phyloP scores from a whole-genome alignment of 495 filamentous ascomycete genomes.

The Lasiosphaeria miniovina region DNA sequence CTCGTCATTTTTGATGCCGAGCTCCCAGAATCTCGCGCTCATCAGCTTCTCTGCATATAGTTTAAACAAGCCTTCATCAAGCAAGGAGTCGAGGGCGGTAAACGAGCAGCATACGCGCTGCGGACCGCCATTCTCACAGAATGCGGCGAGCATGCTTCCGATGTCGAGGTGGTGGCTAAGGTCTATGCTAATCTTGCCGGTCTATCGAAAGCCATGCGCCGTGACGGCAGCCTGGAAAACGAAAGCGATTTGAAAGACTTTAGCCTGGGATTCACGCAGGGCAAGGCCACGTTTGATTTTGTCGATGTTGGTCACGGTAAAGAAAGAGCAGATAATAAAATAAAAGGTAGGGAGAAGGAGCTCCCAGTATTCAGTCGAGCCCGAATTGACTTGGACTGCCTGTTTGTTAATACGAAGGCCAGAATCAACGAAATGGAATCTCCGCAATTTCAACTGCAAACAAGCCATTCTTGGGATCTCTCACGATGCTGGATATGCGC shows the following conservation, averaged over 20 bases:
- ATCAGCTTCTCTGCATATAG: slow-evolving; percentile 24
- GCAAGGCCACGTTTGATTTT: slow-evolving; percentile 67
- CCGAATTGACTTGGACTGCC: background rate
- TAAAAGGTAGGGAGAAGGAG: slow-evolving; percentile 58
- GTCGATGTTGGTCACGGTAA: slow-evolving; percentile 70
- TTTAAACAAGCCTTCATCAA: slow-evolving; percentile 66
- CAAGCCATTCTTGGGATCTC: slow-evolving; percentile 79
- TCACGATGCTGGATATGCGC: slow-evolving; percentile 69
- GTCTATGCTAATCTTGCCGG: slow-evolving; percentile 67
- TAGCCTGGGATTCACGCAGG: slow-evolving; percentile 72
- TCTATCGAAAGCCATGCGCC: slow-evolving; percentile 58
- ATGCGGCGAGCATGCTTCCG: slow-evolving; percentile 41
- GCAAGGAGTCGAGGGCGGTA: slow-evolving; percentile 67
- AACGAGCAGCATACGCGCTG: slow-evolving; percentile 63
- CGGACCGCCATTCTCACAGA: slow-evolving; percentile 51
- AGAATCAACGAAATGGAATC: slow-evolving; percentile 57
- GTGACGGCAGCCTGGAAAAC: slow-evolving; percentile 54
- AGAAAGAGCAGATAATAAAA: slow-evolving; percentile 68
- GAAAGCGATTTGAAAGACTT: slow-evolving; percentile 61
- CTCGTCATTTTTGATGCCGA: slow-evolving; percentile 10
- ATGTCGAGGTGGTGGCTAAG: slow-evolving; percentile 61
- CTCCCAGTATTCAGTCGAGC: background rate
- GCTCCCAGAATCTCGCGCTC: slow-evolving; percentile 2
- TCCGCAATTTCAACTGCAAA: slow-evolving; percentile 76
- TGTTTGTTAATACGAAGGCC: slow-evolving; percentile 5